Conservation (phyloP, 257 asterid species). For the Penstemon barbatus region DNA sequence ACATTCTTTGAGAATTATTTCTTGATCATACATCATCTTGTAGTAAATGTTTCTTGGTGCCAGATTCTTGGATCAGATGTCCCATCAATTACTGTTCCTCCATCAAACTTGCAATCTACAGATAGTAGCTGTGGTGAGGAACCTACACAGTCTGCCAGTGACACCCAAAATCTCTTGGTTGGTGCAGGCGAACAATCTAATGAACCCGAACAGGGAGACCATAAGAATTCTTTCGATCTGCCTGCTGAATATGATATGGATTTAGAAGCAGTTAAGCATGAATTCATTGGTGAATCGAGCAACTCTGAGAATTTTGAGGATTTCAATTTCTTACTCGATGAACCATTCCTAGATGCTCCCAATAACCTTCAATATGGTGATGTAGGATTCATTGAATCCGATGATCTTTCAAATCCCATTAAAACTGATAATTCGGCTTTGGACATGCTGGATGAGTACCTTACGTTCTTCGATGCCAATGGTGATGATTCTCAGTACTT, state of each 20-base stretch:
- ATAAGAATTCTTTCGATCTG: constrained; percentile 36
- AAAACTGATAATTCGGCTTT: constrained; percentile 43
- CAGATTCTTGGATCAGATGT: constrained; percentile 70
- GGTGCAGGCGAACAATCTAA: constrained; percentile 33
- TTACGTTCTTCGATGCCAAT: constrained; percentile 59
- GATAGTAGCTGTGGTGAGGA: constrained; percentile 47
- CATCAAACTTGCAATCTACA: constrained; percentile 35
- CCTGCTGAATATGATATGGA: constrained; percentile 43
- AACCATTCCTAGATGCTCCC: constrained; percentile 53
- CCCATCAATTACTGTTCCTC: constrained; percentile 44
- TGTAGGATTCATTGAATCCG: constrained; percentile 68
- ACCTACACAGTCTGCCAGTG: constrained; percentile 41
- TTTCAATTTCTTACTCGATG: constrained; percentile 59
- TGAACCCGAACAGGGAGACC: constrained; percentile 43
- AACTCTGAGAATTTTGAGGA: constrained; percentile 44
- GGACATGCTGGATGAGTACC: constrained; percentile 68
- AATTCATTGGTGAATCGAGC: constrained; percentile 74
- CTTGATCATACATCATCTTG: neutral
- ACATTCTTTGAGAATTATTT: neutral
- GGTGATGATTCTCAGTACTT: constrained; percentile 38
- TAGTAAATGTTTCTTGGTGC: constrained; percentile 17
- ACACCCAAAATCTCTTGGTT: constrained; percentile 32
- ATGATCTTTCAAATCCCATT: constrained; percentile 63
- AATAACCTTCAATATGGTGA: constrained; percentile 45
- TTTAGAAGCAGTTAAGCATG: constrained; percentile 62